Conservation (phyloP, 176 grass and related monocot genomes). For the Lolium multiflorum region DNA sequence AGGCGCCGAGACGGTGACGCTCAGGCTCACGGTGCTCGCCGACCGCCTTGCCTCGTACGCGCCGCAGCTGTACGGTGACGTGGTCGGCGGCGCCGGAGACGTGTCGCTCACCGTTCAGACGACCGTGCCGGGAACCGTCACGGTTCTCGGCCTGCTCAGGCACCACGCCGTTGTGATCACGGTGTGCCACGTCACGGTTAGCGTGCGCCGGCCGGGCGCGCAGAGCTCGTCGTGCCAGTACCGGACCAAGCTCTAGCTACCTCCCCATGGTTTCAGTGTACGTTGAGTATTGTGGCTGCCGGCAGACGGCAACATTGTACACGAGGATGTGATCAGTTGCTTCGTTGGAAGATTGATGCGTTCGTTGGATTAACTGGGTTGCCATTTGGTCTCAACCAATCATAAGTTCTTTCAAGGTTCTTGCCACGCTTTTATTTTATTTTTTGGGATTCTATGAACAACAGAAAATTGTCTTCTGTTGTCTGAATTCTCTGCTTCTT, state of each 20-base stretch:
- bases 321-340: not conserved
- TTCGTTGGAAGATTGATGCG: not conserved
- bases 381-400: too few species aligned
- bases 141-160: conserved; percentile 20
- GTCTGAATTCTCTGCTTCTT: not conserved
- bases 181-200: conserved; percentile 10
- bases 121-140: conserved; percentile 25
- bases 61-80: conserved; percentile 26
- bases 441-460: not conserved
- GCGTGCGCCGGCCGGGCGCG: not conserved
- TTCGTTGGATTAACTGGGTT: not conserved
- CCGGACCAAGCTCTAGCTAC: conserved; percentile 18
- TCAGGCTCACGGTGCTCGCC: conserved; percentile 27
- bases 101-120: conserved; percentile 29
- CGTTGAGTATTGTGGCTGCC: not conserved
- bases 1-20: not conserved
- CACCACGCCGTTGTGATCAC: conserved; percentile 6
- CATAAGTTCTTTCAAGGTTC: not conserved
- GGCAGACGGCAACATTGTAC: too few species aligned
- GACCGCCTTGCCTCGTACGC: not conserved
- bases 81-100: not conserved
- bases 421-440: not conserved
- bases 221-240: conserved; percentile 21
- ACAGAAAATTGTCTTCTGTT: not conserved
- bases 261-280: not conserved